Percentiles rank a stretch among this genome's conserved stretches.
Evolutionary conservation across 352 stramenopile species (phyloP).

Genomic region (Phytopythium chamaehyphon): DNA sequence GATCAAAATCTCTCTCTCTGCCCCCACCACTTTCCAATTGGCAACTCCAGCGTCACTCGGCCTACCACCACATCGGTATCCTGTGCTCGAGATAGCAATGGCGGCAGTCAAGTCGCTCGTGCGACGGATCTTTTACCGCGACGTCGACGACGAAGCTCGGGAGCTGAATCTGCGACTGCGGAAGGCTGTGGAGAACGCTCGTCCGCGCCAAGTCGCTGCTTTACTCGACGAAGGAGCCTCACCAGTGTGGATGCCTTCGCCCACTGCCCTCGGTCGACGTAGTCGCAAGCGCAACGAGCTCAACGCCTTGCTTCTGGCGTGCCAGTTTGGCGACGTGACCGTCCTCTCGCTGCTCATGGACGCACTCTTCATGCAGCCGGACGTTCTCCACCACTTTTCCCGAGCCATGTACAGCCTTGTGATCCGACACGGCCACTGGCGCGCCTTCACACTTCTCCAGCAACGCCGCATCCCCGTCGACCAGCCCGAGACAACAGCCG

Average conservation of each 20-base stretch:
- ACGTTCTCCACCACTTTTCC: constrained; percentile 42
- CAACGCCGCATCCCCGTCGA: constrained; percentile 30
- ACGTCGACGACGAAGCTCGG: constrained; percentile 8
- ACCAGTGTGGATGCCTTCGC: constrained; percentile 44
- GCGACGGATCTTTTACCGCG: constrained; percentile 42
- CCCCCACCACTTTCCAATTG: background rate
- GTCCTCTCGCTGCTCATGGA: constrained; percentile 60
- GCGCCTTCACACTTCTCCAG: constrained; percentile 51
- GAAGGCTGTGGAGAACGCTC: constrained; percentile 43
- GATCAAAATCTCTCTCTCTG: constrained; percentile 3
- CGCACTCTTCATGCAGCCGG: constrained; percentile 43
- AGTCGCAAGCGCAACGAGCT: constrained; percentile 21
- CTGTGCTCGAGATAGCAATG: constrained; percentile 13
- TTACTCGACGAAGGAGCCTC: constrained; percentile 55
- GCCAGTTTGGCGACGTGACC: constrained; percentile 37
- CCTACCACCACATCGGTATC: background rate
- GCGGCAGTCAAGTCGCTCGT: constrained; percentile 39
- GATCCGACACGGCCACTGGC: constrained; percentile 56
- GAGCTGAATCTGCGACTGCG: constrained; percentile 46
- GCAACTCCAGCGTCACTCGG: background rate
- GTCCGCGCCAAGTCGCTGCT: constrained; percentile 40
- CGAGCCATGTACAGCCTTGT: constrained; percentile 66
- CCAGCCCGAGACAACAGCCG: background rate
- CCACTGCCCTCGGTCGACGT: constrained; percentile 10
- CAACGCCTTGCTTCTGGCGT: constrained; percentile 65